Conservation (phyloP, 1,284 basidiomycete genomes). For the Xanthoconium separans region DNA sequence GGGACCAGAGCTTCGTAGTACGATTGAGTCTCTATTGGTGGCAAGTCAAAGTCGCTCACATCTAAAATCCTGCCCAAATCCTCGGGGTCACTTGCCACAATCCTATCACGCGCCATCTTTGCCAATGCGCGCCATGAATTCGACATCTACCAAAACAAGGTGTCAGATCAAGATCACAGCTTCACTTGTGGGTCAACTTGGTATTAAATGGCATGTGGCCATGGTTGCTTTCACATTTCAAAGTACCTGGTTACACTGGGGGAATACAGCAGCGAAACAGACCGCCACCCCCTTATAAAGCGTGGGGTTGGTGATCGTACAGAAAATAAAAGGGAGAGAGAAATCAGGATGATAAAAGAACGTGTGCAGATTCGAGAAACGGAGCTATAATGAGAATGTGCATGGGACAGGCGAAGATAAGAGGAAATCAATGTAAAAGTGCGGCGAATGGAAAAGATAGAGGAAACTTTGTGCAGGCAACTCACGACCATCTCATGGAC, state of each 20-base stretch:
- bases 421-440: slow-evolving; percentile 2
- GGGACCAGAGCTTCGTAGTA: slow-evolving; percentile 67
- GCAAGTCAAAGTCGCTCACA: slow-evolving; percentile 41
- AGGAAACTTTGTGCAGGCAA: slow-evolving; percentile 24
- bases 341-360: slow-evolving; percentile 25
- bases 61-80: slow-evolving; percentile 63
- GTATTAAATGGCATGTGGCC: background rate
- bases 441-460: slow-evolving; percentile 9
- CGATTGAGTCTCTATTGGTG: background rate
- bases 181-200: background rate
- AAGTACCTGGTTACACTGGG: slow-evolving; percentile 23
- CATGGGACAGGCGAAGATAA: slow-evolving; percentile 6
- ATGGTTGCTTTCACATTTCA: slow-evolving; percentile 18
- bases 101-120: slow-evolving; percentile 72
- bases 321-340: slow-evolving; percentile 24
- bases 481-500: slow-evolving; percentile 76
- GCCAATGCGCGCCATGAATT: slow-evolving; percentile 83
- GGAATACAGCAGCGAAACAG: slow-evolving; percentile 20
- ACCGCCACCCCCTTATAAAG: slow-evolving; percentile 12
- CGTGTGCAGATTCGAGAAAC: slow-evolving; percentile 25
- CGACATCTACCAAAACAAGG: slow-evolving; percentile 55
- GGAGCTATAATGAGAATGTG: slow-evolving; percentile 16
- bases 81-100: slow-evolving; percentile 66
- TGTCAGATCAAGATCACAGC: slow-evolving; percentile 14
- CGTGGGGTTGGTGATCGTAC: slow-evolving; percentile 16